A percentile compares a stretch with the other conserved stretches of the same genome.
Conservation (phyloP, 202 grass and related monocot species). For the Brachypodium distachyon region DNA sequence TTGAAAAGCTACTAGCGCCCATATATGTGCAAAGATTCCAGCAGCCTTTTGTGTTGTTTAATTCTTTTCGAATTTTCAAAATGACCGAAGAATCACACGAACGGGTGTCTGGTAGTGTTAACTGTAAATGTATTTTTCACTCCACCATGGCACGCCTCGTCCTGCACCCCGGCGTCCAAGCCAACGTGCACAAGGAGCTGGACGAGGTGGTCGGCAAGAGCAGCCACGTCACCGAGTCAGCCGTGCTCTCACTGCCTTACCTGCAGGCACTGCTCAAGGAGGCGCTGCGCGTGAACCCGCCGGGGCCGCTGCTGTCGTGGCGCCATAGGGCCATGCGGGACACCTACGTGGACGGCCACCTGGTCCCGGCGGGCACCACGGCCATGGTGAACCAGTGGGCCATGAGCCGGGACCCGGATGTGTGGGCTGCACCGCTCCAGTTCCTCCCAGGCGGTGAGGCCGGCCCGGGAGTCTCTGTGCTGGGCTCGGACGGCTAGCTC, state of each 20-base stretch:
- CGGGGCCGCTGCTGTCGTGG: slow-evolving; percentile 71
- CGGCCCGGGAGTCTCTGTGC: slow-evolving; percentile 39
- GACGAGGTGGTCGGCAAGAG: slow-evolving; percentile 42
- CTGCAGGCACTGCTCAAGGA: slow-evolving; percentile 71
- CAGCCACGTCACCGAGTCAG: slow-evolving; percentile 16
- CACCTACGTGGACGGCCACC: slow-evolving; percentile 51
- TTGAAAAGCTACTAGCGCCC: not conserved
- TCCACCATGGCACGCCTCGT: slow-evolving; percentile 51
- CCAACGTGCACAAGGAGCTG: slow-evolving; percentile 48
- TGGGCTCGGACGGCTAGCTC: slow-evolving; percentile 59
- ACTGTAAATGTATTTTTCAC: too few relatives aligned
- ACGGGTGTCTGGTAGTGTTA: not conserved
- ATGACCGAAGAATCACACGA: not conserved
- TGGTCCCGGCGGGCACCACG: slow-evolving; percentile 59
- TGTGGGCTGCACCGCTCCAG: slow-evolving; percentile 52
- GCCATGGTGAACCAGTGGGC: slow-evolving; percentile 95
- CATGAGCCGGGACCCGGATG: slow-evolving; percentile 51
- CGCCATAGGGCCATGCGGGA: slow-evolving; percentile 48
- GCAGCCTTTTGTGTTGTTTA: not conserved
- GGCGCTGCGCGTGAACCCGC: slow-evolving; percentile 68
- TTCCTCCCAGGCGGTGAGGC: slow-evolving; percentile 47
- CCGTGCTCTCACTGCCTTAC: slow-evolving; percentile 43
- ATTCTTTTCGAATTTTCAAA: not conserved
- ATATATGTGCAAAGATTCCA: slow-evolving; percentile 11
- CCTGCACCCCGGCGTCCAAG: slow-evolving; percentile 58